Evolutionary conservation across 1,139 yeast genomes (phyloP), one percentile per base, ranked within the genome.

Genomic region (Yamadazyma epiphylla): DNA sequence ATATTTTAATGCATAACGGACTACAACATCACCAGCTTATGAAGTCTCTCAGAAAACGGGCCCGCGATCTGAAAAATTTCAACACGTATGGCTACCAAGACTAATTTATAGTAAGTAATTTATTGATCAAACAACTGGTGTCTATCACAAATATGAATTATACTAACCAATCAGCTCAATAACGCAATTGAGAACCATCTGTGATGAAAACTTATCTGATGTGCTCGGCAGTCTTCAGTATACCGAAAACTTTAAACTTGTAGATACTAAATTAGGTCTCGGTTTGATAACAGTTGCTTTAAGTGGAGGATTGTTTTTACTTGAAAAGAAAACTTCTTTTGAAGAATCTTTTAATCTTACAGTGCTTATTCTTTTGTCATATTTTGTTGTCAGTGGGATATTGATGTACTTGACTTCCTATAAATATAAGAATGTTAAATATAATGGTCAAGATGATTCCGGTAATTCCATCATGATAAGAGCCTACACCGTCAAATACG

Each of bases 281-380:
- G 95, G 96, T 0, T 80, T 77, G 45, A 42, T 68, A 9, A 75
- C 87, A 3, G 89, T 84, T 7, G 58, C 64, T 1, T 59, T 80
- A 12, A 85, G 95, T 2, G 95, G 73, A 2, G 53, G 63, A 5
- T 73, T 87, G 35, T 87, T 74, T 49, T 65, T 68, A 35, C 53
- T 77, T 25, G 96, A 89, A 53, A 82, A 82, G 57, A 74, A 76
- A 41, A 62, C 64, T 36, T 51, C 60, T 15, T 74, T 74, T 46
- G 49, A 60, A 17, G 67, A 73, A 25, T 36, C 55, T 0, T 60
- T 53, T 33, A 53, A 55, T 33, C 45, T 61, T 15, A 55, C 63
- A 1, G 55, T 58, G 19, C 59, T 57, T 1, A 48, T 56, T 5
- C 42, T 71, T 7, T 66, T 75, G 3, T 73, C 81, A 3, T 88